These are phyloP conservation scores for Potentilla sterilis DNA, from an alignment of 306 rosid genomes.

Conservation along the genomic window DNA sequence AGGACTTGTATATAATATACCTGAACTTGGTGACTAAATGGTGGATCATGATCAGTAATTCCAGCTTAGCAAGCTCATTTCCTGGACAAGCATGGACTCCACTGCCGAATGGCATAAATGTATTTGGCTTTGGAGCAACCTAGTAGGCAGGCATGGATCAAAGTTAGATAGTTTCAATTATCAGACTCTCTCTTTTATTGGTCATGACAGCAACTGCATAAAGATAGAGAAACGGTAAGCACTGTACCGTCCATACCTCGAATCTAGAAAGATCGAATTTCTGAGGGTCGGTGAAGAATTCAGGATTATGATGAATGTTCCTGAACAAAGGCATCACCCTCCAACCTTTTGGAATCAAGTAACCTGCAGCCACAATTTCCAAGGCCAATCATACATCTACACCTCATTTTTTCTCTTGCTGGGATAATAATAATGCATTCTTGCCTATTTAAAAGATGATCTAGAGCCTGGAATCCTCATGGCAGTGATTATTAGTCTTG, in stretches of 20 bases:
- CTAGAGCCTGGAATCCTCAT: background rate
- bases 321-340: constrained; percentile 95
- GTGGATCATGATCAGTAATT: constrained; percentile 74
- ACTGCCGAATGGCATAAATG: constrained; percentile 90
- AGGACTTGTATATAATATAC: constrained; percentile 28
- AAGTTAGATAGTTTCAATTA: background rate
- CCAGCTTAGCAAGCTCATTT: constrained; percentile 92
- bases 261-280: constrained; percentile 84
- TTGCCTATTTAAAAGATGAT: background rate
- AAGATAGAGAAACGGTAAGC: background rate
- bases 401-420: background rate
- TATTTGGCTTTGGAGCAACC: constrained; percentile 86
- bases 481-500: background rate
- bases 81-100: constrained; percentile 97
- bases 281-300: constrained; percentile 67
- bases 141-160: constrained; percentile 6
- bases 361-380: constrained; percentile 52
- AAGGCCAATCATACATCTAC: background rate
- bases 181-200: background rate
- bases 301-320: constrained; percentile 83
- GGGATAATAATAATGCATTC: background rate
- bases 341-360: constrained; percentile 93
- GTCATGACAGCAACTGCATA: background rate
- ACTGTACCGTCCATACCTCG: constrained; percentile 50
- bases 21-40: constrained; percentile 82